Evolutionary conservation across 176 grass and related monocot genomes (phyloP).

Genomic region (Pontederia crassipes): DNA sequence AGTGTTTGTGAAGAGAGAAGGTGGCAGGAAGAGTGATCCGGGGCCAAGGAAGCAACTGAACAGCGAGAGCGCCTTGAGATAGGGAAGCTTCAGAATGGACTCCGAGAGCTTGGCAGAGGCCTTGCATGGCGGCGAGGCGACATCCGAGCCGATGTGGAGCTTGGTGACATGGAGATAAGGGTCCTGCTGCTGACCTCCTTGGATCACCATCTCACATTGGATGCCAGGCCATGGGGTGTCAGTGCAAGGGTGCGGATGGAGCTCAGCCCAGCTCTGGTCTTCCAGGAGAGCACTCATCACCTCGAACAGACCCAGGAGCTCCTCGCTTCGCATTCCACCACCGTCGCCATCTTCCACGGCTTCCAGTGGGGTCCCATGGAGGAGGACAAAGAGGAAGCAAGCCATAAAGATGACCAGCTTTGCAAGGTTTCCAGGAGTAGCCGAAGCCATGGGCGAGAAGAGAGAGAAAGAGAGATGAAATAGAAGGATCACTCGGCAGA

Average conservation of each 20-base stretch:
- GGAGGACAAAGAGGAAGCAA: constrained; percentile 11
- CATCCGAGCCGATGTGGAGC: constrained; percentile 69
- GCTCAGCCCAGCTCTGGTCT: constrained; percentile 47
- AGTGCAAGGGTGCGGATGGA: constrained; percentile 66
- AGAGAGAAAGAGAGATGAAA: not conserved
- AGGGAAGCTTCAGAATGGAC: constrained; percentile 40
- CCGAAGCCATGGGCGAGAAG: not conserved
- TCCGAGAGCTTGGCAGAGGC: constrained; percentile 33
- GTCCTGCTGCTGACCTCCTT: constrained; percentile 14
- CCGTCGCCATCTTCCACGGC: constrained; percentile 14
- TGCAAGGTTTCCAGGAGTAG: not conserved
- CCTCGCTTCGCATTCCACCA: constrained; percentile 30
- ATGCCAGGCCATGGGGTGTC: constrained; percentile 79
- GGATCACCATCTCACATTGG: constrained; percentile 43
- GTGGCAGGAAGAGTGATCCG: constrained; percentile 12
- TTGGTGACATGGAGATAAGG: constrained; percentile 50
- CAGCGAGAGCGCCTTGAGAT: constrained; percentile 66
- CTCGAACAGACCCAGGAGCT: constrained; percentile 52
- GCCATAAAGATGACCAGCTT: constrained; percentile 4
- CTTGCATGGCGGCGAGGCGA: constrained; percentile 40
- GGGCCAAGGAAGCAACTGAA: constrained; percentile 43
- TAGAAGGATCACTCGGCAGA: not conserved
- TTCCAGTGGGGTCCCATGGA: constrained; percentile 3
- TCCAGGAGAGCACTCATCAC: constrained; percentile 46
- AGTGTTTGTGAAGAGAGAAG: constrained; percentile 42